Percentiles rank a stretch among this genome's conserved stretches.
Conservation (phyloP, 2,329 filamentous ascomycete genomes). For the Neofusicoccum cordaticola region DNA sequence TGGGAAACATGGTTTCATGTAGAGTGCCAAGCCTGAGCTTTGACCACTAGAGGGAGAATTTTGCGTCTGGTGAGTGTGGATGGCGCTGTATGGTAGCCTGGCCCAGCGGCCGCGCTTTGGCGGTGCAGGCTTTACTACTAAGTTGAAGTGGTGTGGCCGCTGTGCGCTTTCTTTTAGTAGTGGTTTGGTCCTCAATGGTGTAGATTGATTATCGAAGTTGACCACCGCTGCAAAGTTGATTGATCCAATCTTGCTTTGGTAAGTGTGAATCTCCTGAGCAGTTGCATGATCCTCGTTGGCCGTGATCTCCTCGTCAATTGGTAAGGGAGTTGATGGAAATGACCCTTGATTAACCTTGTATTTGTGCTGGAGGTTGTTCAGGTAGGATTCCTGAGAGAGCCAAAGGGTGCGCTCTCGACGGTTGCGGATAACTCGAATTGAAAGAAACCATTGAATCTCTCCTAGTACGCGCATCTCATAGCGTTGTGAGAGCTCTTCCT, state of each 20-base stretch:
- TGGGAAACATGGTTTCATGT: too few relatives aligned
- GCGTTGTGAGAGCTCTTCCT: conserved; percentile 4
- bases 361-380: conserved; percentile 15
- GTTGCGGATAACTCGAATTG: conserved; percentile 18
- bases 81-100: too few relatives aligned
- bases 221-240: conserved; percentile 21
- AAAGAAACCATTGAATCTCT: conserved; percentile 18
- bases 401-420: background rate
- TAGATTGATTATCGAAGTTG: too few relatives aligned
- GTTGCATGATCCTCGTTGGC: conserved; percentile 11
- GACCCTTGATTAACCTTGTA: conserved; percentile 18
- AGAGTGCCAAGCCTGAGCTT: too few relatives aligned
- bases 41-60: too few relatives aligned
- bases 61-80: too few relatives aligned
- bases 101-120: too few relatives aligned
- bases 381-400: conserved; percentile 18
- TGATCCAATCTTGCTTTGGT: conserved; percentile 22
- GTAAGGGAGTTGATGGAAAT: conserved; percentile 6
- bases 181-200: too few relatives aligned
- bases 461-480: conserved; percentile 18
- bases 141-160: too few relatives aligned
- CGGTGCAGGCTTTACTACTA: too few relatives aligned
- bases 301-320: background rate
- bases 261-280: conserved; percentile 16
- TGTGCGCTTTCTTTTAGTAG: too few relatives aligned